Conservation (phyloP, 73 alveolate species). For the Paramecium pentaurelia region DNA sequence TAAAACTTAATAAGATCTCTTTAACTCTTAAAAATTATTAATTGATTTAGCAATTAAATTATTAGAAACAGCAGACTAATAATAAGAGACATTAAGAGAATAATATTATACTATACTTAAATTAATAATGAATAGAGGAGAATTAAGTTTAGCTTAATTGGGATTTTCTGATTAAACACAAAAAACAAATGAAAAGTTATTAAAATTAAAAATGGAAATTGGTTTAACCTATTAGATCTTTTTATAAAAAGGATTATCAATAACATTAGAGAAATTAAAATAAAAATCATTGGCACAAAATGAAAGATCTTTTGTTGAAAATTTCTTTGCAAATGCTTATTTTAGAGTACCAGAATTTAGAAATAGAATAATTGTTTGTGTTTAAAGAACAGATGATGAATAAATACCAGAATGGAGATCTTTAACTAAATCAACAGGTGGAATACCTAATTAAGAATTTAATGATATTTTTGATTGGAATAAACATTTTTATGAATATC, state of each 20-base stretch:
- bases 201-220: constrained; percentile 59
- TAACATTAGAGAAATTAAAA: constrained; percentile 69
- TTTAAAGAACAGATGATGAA: constrained; percentile 19
- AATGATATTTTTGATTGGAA: constrained; percentile 78
- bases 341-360: constrained; percentile 69
- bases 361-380: not conserved
- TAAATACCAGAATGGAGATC: constrained; percentile 63
- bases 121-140: constrained; percentile 68
- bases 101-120: constrained; percentile 61
- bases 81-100: constrained; percentile 67
- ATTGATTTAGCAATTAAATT: constrained; percentile 70
- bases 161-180: constrained; percentile 57
- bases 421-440: constrained; percentile 28
- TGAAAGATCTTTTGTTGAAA: constrained; percentile 75
- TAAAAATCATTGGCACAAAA: constrained; percentile 77
- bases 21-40: constrained; percentile 60
- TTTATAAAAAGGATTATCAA: constrained; percentile 55
- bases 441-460: constrained; percentile 24
- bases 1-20: constrained; percentile 60
- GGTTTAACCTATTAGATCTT: constrained; percentile 63
- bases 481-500: constrained; percentile 65
- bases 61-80: constrained; percentile 66
- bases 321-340: constrained; percentile 69
- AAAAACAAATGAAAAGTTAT: constrained; percentile 48
- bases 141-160: constrained; percentile 64